Conservation (phyloP, 306 rosid genomes). For the Casuarina equisetifolia region DNA sequence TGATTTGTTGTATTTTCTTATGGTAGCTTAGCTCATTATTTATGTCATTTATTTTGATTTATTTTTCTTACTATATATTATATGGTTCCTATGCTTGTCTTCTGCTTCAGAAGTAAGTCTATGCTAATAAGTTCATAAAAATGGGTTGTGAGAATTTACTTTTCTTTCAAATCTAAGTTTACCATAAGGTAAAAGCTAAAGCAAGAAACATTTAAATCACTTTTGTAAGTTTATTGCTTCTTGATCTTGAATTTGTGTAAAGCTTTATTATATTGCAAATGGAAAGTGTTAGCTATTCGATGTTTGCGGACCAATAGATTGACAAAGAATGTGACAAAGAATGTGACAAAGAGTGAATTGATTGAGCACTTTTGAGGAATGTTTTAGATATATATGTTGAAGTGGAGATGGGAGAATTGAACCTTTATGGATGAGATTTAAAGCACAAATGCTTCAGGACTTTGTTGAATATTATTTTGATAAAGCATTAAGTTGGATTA, state of each 20-base stretch:
- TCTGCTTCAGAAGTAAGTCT: neutral
- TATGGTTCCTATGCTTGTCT: neutral
- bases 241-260: conserved; percentile 4
- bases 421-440: conserved; percentile 57
- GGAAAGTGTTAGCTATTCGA: conserved; percentile 16
- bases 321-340: conserved; percentile 80
- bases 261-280: neutral
- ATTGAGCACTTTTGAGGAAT: conserved; percentile 63
- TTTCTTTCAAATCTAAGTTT: conserved; percentile 51
- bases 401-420: conserved; percentile 67
- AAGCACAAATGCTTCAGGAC: conserved; percentile 54
- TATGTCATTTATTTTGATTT: neutral
- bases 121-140: no score
- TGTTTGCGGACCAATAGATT: conserved; percentile 41
- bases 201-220: conserved; percentile 58
- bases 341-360: conserved; percentile 86
- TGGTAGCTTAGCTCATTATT: neutral
- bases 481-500: conserved; percentile 75
- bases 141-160: neutral
- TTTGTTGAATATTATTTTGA: conserved; percentile 61
- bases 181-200: conserved; percentile 41
- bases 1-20: conserved; percentile 40
- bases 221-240: conserved; percentile 47
- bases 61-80: neutral
- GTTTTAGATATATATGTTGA: conserved; percentile 68